Conservation (phyloP, 1,139 yeast genomes). For the Saccharomyces uvarum region DNA sequence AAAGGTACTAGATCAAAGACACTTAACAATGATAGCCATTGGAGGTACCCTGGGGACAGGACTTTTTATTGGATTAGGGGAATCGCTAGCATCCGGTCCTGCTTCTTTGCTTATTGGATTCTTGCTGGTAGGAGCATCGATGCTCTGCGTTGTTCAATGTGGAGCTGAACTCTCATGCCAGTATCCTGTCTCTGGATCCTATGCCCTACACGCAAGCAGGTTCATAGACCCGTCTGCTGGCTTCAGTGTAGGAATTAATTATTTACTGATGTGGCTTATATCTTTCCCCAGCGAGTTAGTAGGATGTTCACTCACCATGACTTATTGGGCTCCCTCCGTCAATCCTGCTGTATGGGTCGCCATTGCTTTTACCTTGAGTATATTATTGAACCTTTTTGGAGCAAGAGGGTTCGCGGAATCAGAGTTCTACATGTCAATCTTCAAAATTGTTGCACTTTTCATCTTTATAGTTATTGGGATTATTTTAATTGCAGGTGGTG, state of each 20-base stretch:
- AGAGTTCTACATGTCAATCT: conserved; percentile 51
- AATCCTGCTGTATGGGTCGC: conserved; percentile 37
- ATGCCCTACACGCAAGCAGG: conserved; percentile 57
- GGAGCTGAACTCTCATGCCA: conserved; percentile 61
- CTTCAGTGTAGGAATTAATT: conserved; percentile 68
- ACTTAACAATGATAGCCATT: conserved; percentile 43
- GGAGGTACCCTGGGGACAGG: conserved; percentile 86
- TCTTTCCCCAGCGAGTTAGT: conserved; percentile 64
- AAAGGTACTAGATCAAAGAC: conserved; percentile 12
- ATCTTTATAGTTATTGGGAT: conserved; percentile 68
- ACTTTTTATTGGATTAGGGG: conserved; percentile 57
- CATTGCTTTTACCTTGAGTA: conserved; percentile 50
- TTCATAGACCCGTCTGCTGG: conserved; percentile 66
- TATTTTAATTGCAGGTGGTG: conserved; percentile 63
- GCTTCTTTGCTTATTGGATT: conserved; percentile 53
- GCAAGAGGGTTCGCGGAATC: conserved; percentile 59
- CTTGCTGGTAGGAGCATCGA: conserved; percentile 41
- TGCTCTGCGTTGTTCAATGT: conserved; percentile 62
- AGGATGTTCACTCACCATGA: conserved; percentile 60
- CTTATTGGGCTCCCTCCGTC: conserved; percentile 42
- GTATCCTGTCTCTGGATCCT: conserved; percentile 66
- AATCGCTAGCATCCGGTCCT: conserved; percentile 54
- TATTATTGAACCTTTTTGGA: conserved; percentile 55
- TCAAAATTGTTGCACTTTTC: conserved; percentile 53
- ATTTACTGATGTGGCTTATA: conserved; percentile 62